Evolutionary conservation across 257 asterid species (phyloP).

Genomic region (Mentha longifolia): DNA sequence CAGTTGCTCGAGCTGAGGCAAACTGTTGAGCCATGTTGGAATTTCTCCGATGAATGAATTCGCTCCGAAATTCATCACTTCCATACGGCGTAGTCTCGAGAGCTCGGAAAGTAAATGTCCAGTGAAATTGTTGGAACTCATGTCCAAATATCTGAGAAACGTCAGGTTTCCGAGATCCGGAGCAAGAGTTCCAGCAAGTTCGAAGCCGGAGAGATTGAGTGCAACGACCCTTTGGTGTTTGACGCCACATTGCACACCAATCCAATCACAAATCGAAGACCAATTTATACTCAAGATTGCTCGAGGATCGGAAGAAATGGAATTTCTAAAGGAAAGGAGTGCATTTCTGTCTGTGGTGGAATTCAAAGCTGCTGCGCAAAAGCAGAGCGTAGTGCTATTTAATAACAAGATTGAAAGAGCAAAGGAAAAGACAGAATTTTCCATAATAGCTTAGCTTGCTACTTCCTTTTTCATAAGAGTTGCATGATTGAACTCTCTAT

Average conservation of each 20-base stretch:
- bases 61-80: not conserved
- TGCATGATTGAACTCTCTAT: not conserved
- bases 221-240: not conserved
- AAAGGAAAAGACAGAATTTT: not conserved
- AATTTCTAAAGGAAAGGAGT: not conserved
- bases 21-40: not conserved
- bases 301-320: not conserved
- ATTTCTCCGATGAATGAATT: not conserved
- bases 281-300: not conserved
- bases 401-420: not conserved
- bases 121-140: not conserved
- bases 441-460: not conserved
- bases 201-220: not conserved
- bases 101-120: not conserved
- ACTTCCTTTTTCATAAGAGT: not conserved
- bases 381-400: not conserved
- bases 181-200: not conserved
- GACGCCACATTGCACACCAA: not conserved
- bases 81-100: not conserved
- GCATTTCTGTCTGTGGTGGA: not conserved
- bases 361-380: not conserved
- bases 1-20: not conserved
- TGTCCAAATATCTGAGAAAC: not conserved
- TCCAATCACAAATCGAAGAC: not conserved
- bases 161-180: not conserved